These are phyloP conservation scores for Thuja plicata DNA, from an alignment of 83 land plant genomes.

Conservation along the genomic window DNA sequence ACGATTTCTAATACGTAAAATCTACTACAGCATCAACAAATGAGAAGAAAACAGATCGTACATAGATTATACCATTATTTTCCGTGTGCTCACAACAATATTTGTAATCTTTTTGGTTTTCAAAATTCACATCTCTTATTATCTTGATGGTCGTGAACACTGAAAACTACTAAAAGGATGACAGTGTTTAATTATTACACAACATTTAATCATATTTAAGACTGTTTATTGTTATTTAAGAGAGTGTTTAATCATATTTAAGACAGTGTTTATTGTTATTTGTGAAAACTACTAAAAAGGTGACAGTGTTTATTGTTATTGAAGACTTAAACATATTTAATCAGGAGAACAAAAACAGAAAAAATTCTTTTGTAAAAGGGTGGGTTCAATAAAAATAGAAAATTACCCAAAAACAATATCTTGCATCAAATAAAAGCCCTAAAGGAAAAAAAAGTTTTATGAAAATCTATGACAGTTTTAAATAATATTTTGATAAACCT, in stretches of 20 bases:
- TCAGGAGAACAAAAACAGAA: neutral
- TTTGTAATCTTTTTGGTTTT: neutral
- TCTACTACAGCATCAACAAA: neutral
- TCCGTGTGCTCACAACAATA: neutral
- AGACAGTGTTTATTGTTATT: too few relatives aligned
- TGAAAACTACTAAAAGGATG: neutral
- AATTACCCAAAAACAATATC: neutral
- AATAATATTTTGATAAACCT: neutral
- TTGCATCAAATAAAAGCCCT: neutral
- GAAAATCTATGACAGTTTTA: neutral
- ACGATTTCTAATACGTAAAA: neutral
- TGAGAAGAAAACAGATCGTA: neutral
- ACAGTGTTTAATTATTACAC: neutral
- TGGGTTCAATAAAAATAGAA: neutral
- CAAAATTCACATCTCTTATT: neutral
- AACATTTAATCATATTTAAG: neutral
- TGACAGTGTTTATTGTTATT: neutral
- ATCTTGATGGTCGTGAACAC: neutral
- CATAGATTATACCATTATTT: neutral
- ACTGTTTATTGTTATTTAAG: too few relatives aligned
- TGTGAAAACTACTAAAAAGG: neutral
- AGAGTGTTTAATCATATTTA: too few relatives aligned
- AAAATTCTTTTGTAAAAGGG: neutral
- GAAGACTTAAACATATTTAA: neutral
- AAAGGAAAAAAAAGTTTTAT: neutral